Conservation (phyloP, 2,329 filamentous ascomycete genomes). For the Anisogramma anomala region DNA sequence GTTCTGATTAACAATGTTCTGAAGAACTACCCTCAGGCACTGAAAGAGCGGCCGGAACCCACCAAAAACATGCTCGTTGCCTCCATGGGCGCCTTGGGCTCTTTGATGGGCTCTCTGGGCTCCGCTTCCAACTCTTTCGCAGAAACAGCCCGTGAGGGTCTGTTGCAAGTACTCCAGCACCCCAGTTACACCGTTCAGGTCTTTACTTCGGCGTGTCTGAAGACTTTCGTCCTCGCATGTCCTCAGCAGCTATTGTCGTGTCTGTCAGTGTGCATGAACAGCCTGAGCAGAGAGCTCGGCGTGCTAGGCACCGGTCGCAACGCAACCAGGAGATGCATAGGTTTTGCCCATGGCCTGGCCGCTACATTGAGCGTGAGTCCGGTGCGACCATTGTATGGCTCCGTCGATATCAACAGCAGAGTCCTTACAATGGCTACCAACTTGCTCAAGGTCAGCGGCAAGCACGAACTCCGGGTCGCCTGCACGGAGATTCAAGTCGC, state of each 20-base stretch:
- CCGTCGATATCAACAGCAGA: constrained; percentile 86
- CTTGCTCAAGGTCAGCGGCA: constrained; percentile 81
- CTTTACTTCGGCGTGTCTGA: constrained; percentile 74
- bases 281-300: constrained; percentile 73
- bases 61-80: constrained; percentile 75
- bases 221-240: constrained; percentile 77
- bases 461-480: constrained; percentile 80
- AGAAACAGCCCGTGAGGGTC: constrained; percentile 72
- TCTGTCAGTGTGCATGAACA: constrained; percentile 94
- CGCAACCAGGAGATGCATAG: constrained; percentile 72
- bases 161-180: constrained; percentile 85
- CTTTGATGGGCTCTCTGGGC: constrained; percentile 67
- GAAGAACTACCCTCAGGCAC: constrained; percentile 84
- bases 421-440: constrained; percentile 86
- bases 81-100: constrained; percentile 65
- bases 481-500: constrained; percentile 95
- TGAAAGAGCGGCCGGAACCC: constrained; percentile 80
- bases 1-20: constrained; percentile 76
- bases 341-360: constrained; percentile 83
- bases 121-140: constrained; percentile 71
- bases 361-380: constrained; percentile 85
- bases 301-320: constrained; percentile 64
- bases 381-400: constrained; percentile 80
- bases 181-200: constrained; percentile 95
- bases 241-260: constrained; percentile 85